Conservation (phyloP, 2,329 filamentous ascomycete genomes). For the Colletotrichum costaricense region DNA sequence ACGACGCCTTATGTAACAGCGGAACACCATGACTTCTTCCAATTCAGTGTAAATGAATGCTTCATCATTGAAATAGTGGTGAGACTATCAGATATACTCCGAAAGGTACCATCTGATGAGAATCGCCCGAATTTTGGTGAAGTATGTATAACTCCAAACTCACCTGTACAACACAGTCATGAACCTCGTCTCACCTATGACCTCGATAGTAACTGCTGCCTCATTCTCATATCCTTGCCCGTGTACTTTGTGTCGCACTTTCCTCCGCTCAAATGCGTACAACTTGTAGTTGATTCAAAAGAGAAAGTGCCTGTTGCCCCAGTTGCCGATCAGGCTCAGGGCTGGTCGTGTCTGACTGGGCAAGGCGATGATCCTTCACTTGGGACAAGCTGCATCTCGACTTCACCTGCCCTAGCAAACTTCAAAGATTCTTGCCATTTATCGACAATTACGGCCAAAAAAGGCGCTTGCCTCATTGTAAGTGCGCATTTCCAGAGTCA, state of each 20-base stretch:
- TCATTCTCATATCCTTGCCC: neutral
- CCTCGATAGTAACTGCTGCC: no score
- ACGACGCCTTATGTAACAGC: neutral
- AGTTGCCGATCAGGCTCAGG: neutral
- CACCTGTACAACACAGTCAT: neutral
- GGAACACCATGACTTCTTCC: neutral
- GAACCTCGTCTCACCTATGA: neutral
- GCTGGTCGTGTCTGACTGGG: neutral
- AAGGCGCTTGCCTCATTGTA: neutral
- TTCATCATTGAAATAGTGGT: no score
- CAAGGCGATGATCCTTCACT: neutral
- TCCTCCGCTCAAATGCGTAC: neutral
- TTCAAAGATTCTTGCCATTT: neutral
- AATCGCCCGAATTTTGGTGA: neutral
- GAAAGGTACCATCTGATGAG: neutral
- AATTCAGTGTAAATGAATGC: neutral
- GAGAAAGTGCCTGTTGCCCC: neutral
- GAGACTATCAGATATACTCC: no score
- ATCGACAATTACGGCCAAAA: neutral
- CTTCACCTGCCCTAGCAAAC: neutral
- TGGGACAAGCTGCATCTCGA: neutral
- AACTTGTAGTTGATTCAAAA: neutral
- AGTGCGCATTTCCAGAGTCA: neutral
- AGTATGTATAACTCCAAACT: neutral
- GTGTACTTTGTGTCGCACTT: neutral